These are phyloP conservation scores for Rhypophila decipiens DNA, from an alignment of 495 filamentous ascomycete species.

Conservation along the genomic window DNA sequence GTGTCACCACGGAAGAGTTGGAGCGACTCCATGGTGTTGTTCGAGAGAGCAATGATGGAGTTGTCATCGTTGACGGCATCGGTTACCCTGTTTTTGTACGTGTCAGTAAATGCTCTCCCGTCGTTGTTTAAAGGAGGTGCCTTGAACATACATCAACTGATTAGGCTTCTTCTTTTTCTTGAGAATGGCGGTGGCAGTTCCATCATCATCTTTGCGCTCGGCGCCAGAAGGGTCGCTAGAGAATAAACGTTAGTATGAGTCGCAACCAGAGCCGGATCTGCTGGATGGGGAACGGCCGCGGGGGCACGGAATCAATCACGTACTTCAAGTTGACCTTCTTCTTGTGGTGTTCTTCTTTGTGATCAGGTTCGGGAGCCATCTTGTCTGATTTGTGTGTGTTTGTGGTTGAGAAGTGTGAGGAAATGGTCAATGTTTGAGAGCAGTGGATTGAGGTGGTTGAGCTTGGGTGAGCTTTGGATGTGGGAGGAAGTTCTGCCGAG, in stretches of 20 bases:
- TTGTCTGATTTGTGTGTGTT: slow-evolving; percentile 20
- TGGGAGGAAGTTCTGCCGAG: not conserved
- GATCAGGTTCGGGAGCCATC: slow-evolving; percentile 29
- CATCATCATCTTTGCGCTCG: slow-evolving; percentile 81
- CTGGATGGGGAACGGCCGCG: slow-evolving; percentile 5
- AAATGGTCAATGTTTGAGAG: not conserved
- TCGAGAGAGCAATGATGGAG: slow-evolving; percentile 96
- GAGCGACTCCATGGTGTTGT: slow-evolving; percentile 98
- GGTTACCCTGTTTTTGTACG: slow-evolving; percentile 67
- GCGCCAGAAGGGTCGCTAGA: slow-evolving; percentile 81
- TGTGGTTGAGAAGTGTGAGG: not conserved
- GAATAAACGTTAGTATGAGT: slow-evolving; percentile 30
- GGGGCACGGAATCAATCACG: slow-evolving; percentile 22
- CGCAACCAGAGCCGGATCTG: not conserved
- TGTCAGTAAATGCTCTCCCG: slow-evolving; percentile 6
- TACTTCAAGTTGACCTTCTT: slow-evolving; percentile 91
- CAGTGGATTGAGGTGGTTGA: not conserved
- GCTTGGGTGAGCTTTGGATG: not conserved
- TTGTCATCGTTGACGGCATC: slow-evolving; percentile 99
- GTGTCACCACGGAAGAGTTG: slow-evolving; percentile 98
- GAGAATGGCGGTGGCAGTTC: slow-evolving; percentile 93
- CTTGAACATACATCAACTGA: slow-evolving; percentile 72
- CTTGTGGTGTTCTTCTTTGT: slow-evolving; percentile 68
- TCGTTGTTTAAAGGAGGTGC: not conserved
- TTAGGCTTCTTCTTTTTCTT: slow-evolving; percentile 99